Percentiles rank a stretch among this genome's conserved stretches.
These are phyloP conservation scores for Ophiocordyceps australis DNA, from an alignment of 2,329 filamentous ascomycete species.

Conservation along the genomic window DNA sequence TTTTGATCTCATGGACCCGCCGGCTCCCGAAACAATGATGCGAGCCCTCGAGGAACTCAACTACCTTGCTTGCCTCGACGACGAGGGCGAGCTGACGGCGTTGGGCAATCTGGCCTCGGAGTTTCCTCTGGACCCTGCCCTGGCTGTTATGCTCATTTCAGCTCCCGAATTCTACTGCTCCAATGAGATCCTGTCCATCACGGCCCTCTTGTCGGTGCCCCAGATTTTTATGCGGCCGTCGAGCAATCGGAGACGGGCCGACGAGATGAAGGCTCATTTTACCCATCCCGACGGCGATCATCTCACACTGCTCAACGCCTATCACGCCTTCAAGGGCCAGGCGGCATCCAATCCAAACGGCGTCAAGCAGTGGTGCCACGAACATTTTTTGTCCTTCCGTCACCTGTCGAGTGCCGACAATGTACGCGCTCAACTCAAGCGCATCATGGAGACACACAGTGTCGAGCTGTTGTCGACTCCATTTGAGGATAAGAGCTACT, in stretches of 20 bases:
- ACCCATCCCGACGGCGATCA: conserved; percentile 89
- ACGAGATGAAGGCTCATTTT: conserved; percentile 94
- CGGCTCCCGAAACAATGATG: conserved; percentile 96
- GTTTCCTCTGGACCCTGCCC: conserved; percentile 82
- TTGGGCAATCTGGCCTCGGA: conserved; percentile 81
- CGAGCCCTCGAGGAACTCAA: conserved; percentile 93
- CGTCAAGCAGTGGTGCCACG: conserved; percentile 83
- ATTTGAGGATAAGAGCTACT: conserved; percentile 94
- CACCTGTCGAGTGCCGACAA: conserved; percentile 87
- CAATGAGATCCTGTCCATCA: conserved; percentile 93
- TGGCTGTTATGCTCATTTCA: conserved; percentile 95
- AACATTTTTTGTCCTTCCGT: conserved; percentile 84
- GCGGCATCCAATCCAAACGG: conserved; percentile 41
- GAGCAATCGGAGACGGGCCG: conserved; percentile 70
- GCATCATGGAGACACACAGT: conserved; percentile 89
- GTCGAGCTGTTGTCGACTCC: conserved; percentile 75
- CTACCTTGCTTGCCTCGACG: conserved; percentile 88
- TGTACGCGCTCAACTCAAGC: conserved; percentile 76
- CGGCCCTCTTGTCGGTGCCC: conserved; percentile 81
- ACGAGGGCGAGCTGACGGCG: conserved; percentile 81
- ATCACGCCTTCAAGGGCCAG: conserved; percentile 84
- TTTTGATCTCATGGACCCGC: conserved; percentile 97
- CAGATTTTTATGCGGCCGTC: conserved; percentile 85
- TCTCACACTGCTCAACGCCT: conserved; percentile 89
- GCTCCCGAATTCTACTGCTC: conserved; percentile 98